phyloP scores from a whole-genome alignment of 108 stramenopile genomes.

The Cylindrotheca closterium region DNA sequence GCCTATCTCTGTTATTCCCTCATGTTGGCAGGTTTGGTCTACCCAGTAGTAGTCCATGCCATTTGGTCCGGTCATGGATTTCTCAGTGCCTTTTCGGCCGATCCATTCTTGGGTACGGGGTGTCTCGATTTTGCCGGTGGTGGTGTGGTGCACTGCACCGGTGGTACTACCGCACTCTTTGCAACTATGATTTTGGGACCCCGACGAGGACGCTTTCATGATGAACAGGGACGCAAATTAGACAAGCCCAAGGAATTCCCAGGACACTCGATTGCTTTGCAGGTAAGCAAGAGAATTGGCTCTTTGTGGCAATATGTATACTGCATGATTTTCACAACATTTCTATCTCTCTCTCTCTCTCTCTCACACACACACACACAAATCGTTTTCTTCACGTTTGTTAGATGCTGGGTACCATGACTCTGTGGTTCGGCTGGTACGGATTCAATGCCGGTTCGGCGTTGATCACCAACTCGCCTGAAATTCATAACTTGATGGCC shows the following conservation, averaged over 20 bases:
- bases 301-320: not conserved
- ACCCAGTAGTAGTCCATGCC: conserved; percentile 83
- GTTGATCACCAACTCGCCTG: conserved; percentile 41
- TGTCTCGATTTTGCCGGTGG: conserved; percentile 93
- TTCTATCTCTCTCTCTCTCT: not conserved
- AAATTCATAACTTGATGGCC: conserved; percentile 48
- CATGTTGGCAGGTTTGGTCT: conserved; percentile 78
- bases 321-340: not conserved
- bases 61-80: conserved; percentile 81
- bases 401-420: conserved; percentile 51
- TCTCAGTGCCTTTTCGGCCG: conserved; percentile 37
- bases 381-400: conserved; percentile 1
- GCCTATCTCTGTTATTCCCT: conserved; percentile 81
- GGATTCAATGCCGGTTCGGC: conserved; percentile 92
- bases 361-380: no score
- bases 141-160: conserved; percentile 92
- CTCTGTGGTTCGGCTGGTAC: conserved; percentile 96
- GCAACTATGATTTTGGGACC: conserved; percentile 87
- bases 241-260: conserved; percentile 65
- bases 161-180: conserved; percentile 82
- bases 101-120: conserved; percentile 74
- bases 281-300: conserved; percentile 39
- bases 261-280: conserved; percentile 77
- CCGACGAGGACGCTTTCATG: conserved; percentile 77
- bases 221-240: conserved; percentile 63